Conservation (phyloP, 371 early-diverging fungal genomes). For the Mortierella sp. region DNA sequence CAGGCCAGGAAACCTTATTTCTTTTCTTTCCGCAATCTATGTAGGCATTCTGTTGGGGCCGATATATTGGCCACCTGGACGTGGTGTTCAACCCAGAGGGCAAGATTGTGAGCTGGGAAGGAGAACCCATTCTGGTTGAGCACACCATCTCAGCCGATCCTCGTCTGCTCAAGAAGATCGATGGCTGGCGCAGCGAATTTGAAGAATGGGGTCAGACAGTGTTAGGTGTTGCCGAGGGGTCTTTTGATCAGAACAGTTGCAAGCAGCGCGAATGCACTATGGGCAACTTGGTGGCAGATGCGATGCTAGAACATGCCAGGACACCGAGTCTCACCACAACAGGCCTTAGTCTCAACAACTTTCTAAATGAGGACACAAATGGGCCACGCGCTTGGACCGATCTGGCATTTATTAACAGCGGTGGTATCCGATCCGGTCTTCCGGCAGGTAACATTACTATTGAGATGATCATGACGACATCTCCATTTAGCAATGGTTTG, state of each 20-base stretch:
- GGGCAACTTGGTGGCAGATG: conserved; percentile 67
- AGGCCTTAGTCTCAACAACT: background rate
- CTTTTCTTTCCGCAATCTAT: background rate
- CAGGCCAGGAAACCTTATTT: background rate
- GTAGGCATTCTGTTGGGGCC: conserved; percentile 61
- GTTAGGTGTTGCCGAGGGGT: conserved; percentile 56
- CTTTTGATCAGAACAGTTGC: conserved; percentile 57
- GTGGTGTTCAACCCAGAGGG: conserved; percentile 67
- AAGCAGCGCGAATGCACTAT: conserved; percentile 61
- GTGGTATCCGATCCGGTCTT: conserved; percentile 67
- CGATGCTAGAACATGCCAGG: conserved; percentile 57
- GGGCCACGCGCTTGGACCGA: conserved; percentile 30
- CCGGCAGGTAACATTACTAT: conserved; percentile 62
- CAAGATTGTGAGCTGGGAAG: conserved; percentile 58
- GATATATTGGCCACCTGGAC: conserved; percentile 78
- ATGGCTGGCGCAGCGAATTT: conserved; percentile 62
- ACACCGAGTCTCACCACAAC: conserved; percentile 19
- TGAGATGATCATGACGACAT: conserved; percentile 61
- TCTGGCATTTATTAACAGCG: conserved; percentile 66
- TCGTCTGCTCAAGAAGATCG: conserved; percentile 48
- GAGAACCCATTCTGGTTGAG: conserved; percentile 68
- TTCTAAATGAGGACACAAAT: background rate
- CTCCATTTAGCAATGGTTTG: conserved; percentile 70
- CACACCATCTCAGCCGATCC: conserved; percentile 59
- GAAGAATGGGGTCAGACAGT: conserved; percentile 57